Conservation (phyloP, 768 basidiomycete species). For the Serendipita sp. region DNA sequence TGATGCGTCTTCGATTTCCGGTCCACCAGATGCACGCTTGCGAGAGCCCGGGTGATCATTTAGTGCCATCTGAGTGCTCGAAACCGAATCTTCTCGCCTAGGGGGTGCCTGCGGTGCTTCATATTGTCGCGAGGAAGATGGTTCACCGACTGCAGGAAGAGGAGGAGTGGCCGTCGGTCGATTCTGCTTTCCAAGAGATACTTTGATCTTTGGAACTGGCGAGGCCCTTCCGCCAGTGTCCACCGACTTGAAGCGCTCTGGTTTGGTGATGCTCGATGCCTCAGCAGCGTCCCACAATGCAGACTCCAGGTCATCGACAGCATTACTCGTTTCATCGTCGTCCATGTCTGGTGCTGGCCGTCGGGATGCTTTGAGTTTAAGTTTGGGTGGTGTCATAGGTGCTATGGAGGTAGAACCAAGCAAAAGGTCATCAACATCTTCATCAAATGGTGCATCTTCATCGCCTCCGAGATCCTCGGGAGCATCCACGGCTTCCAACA, state of each 20-base stretch:
- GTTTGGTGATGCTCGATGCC: background rate
- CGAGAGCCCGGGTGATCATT: background rate
- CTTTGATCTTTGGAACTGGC: slow-evolving; percentile 19
- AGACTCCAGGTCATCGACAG: slow-evolving; percentile 7
- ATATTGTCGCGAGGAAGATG: background rate
- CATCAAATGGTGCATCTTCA: slow-evolving; percentile 4
- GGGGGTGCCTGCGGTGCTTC: too few relatives aligned
- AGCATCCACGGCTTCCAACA: slow-evolving; percentile 1
- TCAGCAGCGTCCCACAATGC: slow-evolving; percentile 6
- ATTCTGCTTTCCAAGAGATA: slow-evolving; percentile 16
- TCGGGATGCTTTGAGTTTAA: slow-evolving; percentile 28
- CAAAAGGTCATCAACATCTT: slow-evolving; percentile 8
- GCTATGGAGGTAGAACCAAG: slow-evolving; percentile 15
- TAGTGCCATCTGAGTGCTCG: slow-evolving; percentile 1
- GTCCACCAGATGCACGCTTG: slow-evolving; percentile 1
- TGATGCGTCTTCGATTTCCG: slow-evolving; percentile 15
- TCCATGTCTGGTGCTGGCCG: background rate
- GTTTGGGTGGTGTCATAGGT: slow-evolving; percentile 37
- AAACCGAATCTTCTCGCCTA: background rate
- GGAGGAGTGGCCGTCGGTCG: background rate
- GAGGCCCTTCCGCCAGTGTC: background rate
- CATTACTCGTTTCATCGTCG: background rate
- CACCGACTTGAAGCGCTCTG: background rate
- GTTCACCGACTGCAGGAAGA: background rate
- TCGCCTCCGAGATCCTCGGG: slow-evolving; percentile 7